Base-by-base conservation (phyloP, 2,329 filamentous ascomycete genomes). In the Xylariaceae sp. region DNA sequence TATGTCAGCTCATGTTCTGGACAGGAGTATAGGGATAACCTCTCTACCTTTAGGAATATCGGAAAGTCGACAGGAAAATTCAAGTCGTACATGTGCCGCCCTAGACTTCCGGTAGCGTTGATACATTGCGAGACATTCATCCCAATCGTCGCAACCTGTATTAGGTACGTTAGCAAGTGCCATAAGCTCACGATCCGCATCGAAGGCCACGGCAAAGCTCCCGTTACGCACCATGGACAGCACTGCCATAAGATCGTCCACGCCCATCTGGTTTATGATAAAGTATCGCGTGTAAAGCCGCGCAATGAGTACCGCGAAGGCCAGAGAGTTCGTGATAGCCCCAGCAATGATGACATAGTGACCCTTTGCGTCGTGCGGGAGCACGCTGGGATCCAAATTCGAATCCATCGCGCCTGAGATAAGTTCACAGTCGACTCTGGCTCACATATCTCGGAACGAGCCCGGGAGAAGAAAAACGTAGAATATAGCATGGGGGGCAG, bases 221-320 rank as follows among this genome's bases (percentile, higher is more conserved):
- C 22, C 6, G n/a, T n/a, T 11, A 42, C 48, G 39, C 32, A 61
- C 57, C 33, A 58, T 29, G 6, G 54, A 51, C 9, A 44, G 15
- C n/a, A 57, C 49, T 3, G 56, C 55, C 13, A 52, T 43, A 29
- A 41, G 45, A 34, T 60, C 58, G 33, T 61, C 56, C 9, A 51
- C 34, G 12, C 59, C 59, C 16, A 58, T 42, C 18, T 51, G 44
- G 16, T 49, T 38, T 13, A 59, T 49, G 19, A 60, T 44, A 12
- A 49, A 45, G 6, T 47, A 49, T 24, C 59, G 42, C 16, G 52
- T 56, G 37, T 51, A 60, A 15, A 54, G 38, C 22, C 59, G 49
- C 13, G 54, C 22, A 3, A 36, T 39, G n/a, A 57, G 48, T 37
- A 51, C 47, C 3, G 45, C n/a, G 1, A 47, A 40, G 2, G 50